Conservation (phyloP, 1,284 basidiomycete genomes). For the Melampsora americana region DNA sequence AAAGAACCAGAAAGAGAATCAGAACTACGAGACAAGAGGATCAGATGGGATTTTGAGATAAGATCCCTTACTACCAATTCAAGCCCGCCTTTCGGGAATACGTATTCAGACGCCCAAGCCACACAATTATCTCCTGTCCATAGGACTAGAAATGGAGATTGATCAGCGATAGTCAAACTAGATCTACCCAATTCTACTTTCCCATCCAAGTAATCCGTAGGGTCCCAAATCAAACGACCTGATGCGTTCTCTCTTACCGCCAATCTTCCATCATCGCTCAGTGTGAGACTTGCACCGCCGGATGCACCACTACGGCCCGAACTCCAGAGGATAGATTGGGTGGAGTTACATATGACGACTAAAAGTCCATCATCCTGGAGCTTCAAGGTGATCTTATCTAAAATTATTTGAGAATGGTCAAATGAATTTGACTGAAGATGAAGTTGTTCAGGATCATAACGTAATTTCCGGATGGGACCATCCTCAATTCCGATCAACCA, state of each 20-base stretch:
- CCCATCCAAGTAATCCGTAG: constrained; percentile 20
- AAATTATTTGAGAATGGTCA: too few relatives aligned
- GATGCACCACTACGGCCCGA: constrained; percentile 19
- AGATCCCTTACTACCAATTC: constrained; percentile 13
- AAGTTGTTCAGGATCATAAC: constrained; percentile 25
- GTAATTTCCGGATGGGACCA: constrained; percentile 24
- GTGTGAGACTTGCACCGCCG: constrained; percentile 20
- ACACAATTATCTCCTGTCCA: constrained; percentile 30
- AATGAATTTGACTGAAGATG: neutral
- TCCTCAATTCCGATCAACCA: constrained; percentile 41
- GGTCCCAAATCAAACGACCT: constrained; percentile 34
- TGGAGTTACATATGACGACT: constrained; percentile 13
- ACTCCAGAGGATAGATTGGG: constrained; percentile 25
- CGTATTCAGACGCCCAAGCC: constrained; percentile 40
- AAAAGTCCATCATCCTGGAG: constrained; percentile 11
- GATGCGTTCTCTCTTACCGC: constrained; percentile 27
- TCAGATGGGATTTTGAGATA: too few relatives aligned
- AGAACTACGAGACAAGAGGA: too few relatives aligned
- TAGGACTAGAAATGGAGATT: constrained; percentile 21
- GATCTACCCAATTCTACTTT: constrained; percentile 2
- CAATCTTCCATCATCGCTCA: constrained; percentile 26
- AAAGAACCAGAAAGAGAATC: neutral
- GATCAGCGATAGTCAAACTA: constrained; percentile 29
- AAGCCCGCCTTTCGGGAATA: constrained; percentile 27
- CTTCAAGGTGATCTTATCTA: neutral